phyloP scores from a whole-genome alignment of 805 yeast genomes.

The Vanderwaltozyma yarrowii region DNA sequence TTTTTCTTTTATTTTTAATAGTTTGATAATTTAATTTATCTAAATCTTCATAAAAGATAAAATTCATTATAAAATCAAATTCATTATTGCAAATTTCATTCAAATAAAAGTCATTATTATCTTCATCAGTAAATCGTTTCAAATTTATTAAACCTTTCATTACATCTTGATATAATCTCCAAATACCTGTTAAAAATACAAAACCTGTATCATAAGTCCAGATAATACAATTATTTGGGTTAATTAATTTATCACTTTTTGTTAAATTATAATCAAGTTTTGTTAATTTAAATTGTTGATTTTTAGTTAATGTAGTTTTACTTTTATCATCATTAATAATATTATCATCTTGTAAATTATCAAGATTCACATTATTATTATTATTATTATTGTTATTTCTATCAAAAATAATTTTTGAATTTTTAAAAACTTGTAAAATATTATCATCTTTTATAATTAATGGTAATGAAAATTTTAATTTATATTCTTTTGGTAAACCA shows the following conservation, averaged over 20 bases:
- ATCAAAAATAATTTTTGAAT: background rate
- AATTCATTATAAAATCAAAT: slow-evolving; percentile 2
- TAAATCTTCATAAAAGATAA: slow-evolving; percentile 2
- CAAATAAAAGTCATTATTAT: background rate
- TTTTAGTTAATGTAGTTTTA: slow-evolving; percentile 10
- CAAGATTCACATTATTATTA: too few species aligned
- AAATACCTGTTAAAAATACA: slow-evolving; percentile 79
- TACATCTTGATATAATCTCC: slow-evolving; percentile 47
- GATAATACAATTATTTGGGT: slow-evolving; percentile 54
- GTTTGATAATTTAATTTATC: background rate
- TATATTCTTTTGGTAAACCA: background rate
- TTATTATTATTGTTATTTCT: background rate
- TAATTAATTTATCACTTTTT: slow-evolving; percentile 10
- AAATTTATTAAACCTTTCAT: slow-evolving; percentile 20
- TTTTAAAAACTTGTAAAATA: background rate
- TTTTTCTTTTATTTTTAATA: background rate
- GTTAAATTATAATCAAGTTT: slow-evolving; percentile 9
- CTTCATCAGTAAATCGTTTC: background rate
- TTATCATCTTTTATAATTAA: background rate
- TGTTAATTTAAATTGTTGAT: slow-evolving; percentile 24
- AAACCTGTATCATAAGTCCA: slow-evolving; percentile 84
- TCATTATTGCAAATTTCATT: slow-evolving; percentile 1
- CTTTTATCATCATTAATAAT: background rate
- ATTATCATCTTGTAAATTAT: background rate
- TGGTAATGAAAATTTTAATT: background rate